Base-by-base conservation (phyloP, 208 protist species). In the Trypanosoma melophagium region DNA sequence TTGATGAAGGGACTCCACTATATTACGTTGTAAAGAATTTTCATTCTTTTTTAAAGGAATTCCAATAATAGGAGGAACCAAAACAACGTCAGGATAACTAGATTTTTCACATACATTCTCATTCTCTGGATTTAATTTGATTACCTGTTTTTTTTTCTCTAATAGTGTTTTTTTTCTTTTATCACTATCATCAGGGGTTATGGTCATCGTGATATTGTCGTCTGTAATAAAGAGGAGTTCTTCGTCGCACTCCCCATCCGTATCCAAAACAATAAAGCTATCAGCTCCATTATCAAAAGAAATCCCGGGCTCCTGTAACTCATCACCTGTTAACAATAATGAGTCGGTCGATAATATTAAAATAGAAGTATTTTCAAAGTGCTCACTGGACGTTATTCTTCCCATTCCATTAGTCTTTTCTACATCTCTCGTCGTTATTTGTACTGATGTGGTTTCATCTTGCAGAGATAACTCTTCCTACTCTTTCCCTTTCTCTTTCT, bases 251-350 rank as follows among this genome's bases (percentile, higher is more conserved):
- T 58, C 61, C 3, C 19, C 24, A 13, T 54, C 59, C 14, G 49
- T 49, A 16, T 58, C 51, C 28, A 66, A 66, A 42, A 66, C 49
- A 57, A 66, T 66, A 17, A 50, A 56, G 17, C 61, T 58, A 49
- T 66, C 61, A 41, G 49, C 25, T 5, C 16, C 19, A 17, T 41
- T 21, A 28, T 45, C 38, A 47, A 13, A 17, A 25, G 25, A 0
- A 42, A 44, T 24, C 17, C 7, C n/a, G 8, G 49, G 7, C 7
- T 21, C 49, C 7, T 44, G 7, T 44, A 14, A 12, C 40, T 44
- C 44, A 2, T 17, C 19, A 5, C 31, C 31, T 7, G 14, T 54
- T 41, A 5, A n/a, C 45, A 31, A 54, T 64, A 28, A 52, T 40
- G 35, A 22, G 12, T 44, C 14, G 7, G 44, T 45, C 1, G 55